These are phyloP conservation scores for Nelumbo lutea DNA, from an alignment of 164 flowering plant genomes.

Conservation along the genomic window DNA sequence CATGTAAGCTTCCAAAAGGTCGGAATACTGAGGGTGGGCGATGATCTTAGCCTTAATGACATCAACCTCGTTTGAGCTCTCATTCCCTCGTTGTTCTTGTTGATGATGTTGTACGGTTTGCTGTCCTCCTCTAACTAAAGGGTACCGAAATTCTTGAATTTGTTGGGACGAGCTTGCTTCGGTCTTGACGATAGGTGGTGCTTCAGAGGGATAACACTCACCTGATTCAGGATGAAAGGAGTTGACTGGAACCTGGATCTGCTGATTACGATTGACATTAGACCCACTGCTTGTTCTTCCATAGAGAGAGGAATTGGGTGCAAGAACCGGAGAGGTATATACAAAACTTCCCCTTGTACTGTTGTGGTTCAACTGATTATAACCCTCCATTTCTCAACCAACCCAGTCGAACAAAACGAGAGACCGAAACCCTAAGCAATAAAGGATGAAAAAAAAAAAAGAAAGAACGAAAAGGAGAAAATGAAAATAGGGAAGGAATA, in stretches of 20 bases:
- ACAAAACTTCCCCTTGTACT: conserved; percentile 45
- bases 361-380: conserved; percentile 34
- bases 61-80: conserved; percentile 36
- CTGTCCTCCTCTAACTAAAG: conserved; percentile 22
- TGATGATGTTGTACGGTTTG: conserved; percentile 11
- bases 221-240: conserved; percentile 37
- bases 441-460: neutral
- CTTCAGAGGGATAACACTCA: conserved; percentile 30
- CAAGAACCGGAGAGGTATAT: conserved; percentile 29
- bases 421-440: too few relatives aligned
- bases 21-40: conserved; percentile 84
- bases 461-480: neutral
- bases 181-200: conserved; percentile 35
- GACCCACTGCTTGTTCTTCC: conserved; percentile 28
- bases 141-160: conserved; percentile 30
- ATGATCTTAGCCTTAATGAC: conserved; percentile 86
- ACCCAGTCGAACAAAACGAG: conserved; percentile 9
- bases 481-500: too few relatives aligned
- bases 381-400: conserved; percentile 39
- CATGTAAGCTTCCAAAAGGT: conserved; percentile 83
- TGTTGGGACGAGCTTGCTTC: conserved; percentile 38
- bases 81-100: conserved; percentile 18
- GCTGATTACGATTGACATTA: conserved; percentile 13
- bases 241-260: conserved; percentile 12
- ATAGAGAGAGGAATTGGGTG: conserved; percentile 32